Conservation (phyloP, 129 eudicot species). For the Lactuca saligna region DNA sequence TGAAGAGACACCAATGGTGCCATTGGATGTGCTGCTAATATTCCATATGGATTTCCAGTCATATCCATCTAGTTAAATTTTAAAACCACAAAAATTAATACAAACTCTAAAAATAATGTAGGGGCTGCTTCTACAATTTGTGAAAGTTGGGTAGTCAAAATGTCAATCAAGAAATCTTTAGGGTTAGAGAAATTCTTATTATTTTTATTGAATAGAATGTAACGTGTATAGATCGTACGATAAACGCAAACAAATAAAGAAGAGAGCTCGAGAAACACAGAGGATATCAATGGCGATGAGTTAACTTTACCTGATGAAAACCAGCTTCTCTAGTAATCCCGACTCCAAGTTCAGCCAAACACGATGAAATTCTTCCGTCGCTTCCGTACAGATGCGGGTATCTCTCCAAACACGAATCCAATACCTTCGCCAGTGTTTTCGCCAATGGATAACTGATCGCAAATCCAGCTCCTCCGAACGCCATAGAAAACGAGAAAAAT, state of each 20-base stretch:
- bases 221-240: background rate
- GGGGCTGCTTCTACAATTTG: background rate
- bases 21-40: slow-evolving; percentile 68
- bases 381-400: slow-evolving; percentile 85
- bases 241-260: slow-evolving; percentile 9
- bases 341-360: slow-evolving; percentile 83
- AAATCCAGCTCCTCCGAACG: slow-evolving; percentile 88
- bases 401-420: slow-evolving; percentile 78
- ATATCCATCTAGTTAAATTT: slow-evolving; percentile 63
- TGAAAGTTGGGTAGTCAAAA: background rate
- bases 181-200: background rate
- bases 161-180: background rate
- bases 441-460: slow-evolving; percentile 90
- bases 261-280: slow-evolving; percentile 14
- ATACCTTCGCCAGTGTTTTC: slow-evolving; percentile 62
- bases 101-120: slow-evolving; percentile 1
- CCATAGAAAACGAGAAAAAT: slow-evolving; percentile 64
- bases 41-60: slow-evolving; percentile 62
- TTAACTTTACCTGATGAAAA: slow-evolving; percentile 73
- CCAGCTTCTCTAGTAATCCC: slow-evolving; percentile 70
- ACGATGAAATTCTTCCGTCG: slow-evolving; percentile 75
- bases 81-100: background rate
- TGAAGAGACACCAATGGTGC: slow-evolving; percentile 69
- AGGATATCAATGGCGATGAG: background rate
- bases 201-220: background rate